Base-by-base conservation (phyloP, 1,139 yeast species). In the Saccharomyces hybrid region DNA sequence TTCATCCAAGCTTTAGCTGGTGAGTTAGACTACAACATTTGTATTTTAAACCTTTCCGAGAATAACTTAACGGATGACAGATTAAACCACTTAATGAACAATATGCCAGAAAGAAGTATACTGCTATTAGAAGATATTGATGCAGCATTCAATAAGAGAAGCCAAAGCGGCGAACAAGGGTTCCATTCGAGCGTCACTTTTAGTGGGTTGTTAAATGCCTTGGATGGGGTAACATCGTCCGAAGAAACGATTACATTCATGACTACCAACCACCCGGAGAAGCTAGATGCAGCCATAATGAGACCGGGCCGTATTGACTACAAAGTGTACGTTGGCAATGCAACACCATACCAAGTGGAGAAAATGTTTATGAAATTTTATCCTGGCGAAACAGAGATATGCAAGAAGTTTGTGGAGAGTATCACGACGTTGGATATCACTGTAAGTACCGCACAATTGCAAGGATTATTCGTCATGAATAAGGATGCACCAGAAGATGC, bases 231-330 rank as follows among this genome's bases (percentile, higher is more conserved):
- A 13, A 96, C 98, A 1, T 88, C 97, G 48, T 96, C 98, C 1
- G 99, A 93, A 66, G 99, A 93, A 67, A 86, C 97, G 51, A 79
- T 93, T 47, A 93, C 97, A 0, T 93, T 93, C 71, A 93, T 93
- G 99, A 93, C 99, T 14, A 91, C 99, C 25, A 93, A 93, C 70
- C 99, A 93, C 66, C 97, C 97, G 0, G 98, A 93, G 62, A 82
- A 82, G 59, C 76, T 93, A 48, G 99, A 93, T 66, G 90, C 89
- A 3, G 95, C 95, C 0, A 73, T 75, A n/a, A 57, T 75, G 64
- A 79, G 99, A 61, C 99, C 99, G 0, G 99, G 99, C 3, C 79
- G 99, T 70, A 87, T 93, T 30, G 99, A 93, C 68, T 84, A 78
- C 70, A 89, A 89, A 71, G 85, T 83, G 16, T 75, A 85, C 64